Evolutionary conservation across 306 rosid species (phyloP), one percentile per base, ranked within the genome.

Genomic region (Lablab purpureus): DNA sequence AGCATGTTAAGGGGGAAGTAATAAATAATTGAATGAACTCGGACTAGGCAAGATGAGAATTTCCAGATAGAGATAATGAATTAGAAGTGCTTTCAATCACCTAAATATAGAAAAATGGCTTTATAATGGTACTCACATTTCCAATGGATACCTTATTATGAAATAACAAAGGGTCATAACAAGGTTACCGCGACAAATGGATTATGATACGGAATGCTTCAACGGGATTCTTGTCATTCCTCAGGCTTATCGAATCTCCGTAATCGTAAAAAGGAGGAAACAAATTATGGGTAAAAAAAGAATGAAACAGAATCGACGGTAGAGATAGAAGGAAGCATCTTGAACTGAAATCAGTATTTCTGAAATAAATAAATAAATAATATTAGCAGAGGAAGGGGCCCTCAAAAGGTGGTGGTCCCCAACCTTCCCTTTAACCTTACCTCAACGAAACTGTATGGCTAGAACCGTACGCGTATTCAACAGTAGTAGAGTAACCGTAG

Each of bases 391-490:
- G 62, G 34, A 50, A 2, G 45, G 79, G 73, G 75, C 74, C 79
- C 25, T 65, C 76, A 5, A 18, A 10, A 19, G 5, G 19, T 5
- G 17, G 85, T 85, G 90, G 90, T 81, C 87, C 88, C 84, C 17
- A 4, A 40, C 40, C 30, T 58, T 50, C 27, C 30, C 21, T 71
- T 32, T 34, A 67, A 28, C 75, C 81, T 60, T 50, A 27, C 62
- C 70, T 22, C 18, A 67, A 81, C 70, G 82, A 79, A 71, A 86
- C 81, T 41, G 89, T 90, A 85, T 71, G 52, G 17, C 34, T 65
- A 17, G 74, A 87, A 82, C 84, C 81, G 86, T 75, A 77, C 76
- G 50, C 81, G 83, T 73, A 84, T 58, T 76, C 52, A 78, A 69
- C 78, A 52, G 77, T 55, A 52, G 75, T 64, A 54, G 28, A 62